Conservation (phyloP, 495 filamentous ascomycete species). For the Xylaria bambusicola region DNA sequence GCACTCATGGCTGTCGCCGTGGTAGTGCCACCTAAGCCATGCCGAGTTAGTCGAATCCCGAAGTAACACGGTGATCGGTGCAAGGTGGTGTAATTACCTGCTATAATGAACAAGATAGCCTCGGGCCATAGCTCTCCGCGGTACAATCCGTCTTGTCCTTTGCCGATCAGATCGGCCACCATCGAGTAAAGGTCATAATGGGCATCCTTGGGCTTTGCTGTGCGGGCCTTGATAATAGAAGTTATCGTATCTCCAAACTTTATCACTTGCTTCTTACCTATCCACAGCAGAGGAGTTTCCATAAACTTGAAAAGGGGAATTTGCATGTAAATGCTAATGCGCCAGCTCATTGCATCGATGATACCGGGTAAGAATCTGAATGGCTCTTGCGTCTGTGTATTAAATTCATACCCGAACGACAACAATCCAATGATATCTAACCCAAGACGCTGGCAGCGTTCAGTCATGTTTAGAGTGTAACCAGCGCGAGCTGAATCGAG, state of each 20-base stretch:
- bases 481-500: constrained; percentile 27
- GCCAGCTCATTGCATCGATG: not conserved
- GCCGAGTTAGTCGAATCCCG: not conserved
- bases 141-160: not conserved
- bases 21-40: constrained; percentile 39
- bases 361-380: not conserved
- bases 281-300: not conserved
- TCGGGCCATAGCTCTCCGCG: constrained; percentile 5
- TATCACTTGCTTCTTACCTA: not conserved
- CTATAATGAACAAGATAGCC: constrained; percentile 6
- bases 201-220: constrained; percentile 9
- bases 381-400: constrained; percentile 5
- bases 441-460: not conserved
- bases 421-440: constrained; percentile 17
- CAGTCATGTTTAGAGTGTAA: constrained; percentile 12
- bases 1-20: constrained; percentile 46
- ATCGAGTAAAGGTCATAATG: constrained; percentile 23
- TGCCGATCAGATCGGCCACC: constrained; percentile 39
- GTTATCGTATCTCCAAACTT: constrained; percentile 8
- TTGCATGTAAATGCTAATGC: not conserved
- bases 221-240: constrained; percentile 12
- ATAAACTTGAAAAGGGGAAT: not conserved
- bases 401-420: constrained; percentile 12
- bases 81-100: constrained; percentile 24
- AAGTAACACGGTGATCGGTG: not conserved